A percentile compares a stretch with the other conserved stretches of the same genome.
Conservation (phyloP, 1,284 basidiomycete species). For the Pseudozyma flocculosa region DNA sequence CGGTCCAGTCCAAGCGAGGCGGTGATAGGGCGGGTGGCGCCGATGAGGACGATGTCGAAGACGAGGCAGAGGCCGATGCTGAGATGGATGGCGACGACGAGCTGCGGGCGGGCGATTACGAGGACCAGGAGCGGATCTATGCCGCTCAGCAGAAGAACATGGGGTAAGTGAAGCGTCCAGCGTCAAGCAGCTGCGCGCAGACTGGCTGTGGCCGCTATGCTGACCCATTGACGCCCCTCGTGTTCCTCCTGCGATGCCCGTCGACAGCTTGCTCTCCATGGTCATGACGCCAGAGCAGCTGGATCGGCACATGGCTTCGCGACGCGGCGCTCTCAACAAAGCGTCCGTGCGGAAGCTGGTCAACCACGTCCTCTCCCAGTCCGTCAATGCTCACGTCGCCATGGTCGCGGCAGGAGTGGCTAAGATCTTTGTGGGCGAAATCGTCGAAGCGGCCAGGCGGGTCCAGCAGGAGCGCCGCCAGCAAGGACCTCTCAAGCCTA, state of each 20-base stretch:
- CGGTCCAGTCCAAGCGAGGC: not conserved
- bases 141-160: slow-evolving; percentile 57
- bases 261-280: slow-evolving; percentile 73
- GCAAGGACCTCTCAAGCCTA: slow-evolving; percentile 74
- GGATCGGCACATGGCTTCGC: slow-evolving; percentile 82
- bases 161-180: slow-evolving; percentile 34
- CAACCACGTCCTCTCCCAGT: slow-evolving; percentile 73
- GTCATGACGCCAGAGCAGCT: slow-evolving; percentile 80
- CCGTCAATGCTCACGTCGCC: slow-evolving; percentile 79
- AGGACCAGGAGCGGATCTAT: slow-evolving; percentile 53
- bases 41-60: slow-evolving; percentile 22
- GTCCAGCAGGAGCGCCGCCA: slow-evolving; percentile 74
- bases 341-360: slow-evolving; percentile 81
- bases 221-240: no score
- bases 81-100: slow-evolving; percentile 52
- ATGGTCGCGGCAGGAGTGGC: slow-evolving; percentile 83
- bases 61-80: slow-evolving; percentile 20
- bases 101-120: slow-evolving; percentile 47
- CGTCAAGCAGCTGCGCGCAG: no score
- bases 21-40: slow-evolving; percentile 11
- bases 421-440: slow-evolving; percentile 90
- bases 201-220: no score
- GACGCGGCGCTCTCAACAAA: slow-evolving; percentile 78
- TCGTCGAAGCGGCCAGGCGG: slow-evolving; percentile 75
- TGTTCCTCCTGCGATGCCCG: slow-evolving; percentile 11